Base-by-base conservation (phyloP, 2,329 filamentous ascomycete genomes). In the Cordyceps cicadae region DNA sequence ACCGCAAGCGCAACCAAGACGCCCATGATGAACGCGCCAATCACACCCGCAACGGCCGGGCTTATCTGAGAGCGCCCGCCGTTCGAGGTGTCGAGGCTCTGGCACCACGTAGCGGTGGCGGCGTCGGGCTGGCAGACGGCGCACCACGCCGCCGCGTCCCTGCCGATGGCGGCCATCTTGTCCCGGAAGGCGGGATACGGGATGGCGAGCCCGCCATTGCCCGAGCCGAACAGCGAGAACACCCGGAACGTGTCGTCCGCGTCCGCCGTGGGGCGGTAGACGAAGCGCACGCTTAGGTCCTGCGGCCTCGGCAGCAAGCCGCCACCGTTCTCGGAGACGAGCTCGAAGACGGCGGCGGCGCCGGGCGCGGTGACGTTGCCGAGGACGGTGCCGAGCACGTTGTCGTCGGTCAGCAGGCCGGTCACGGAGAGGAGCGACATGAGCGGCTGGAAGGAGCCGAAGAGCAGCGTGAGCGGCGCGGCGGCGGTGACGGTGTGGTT, bases 281-380 rank as follows among this genome's bases (percentile, higher is more conserved):
- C 69, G 68, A 86, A 83, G n/a, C 83, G 79, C 5, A 86, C 77
- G 61, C 71, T 76, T 17, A 85, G 71, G 21, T 80, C 73, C 11
- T 74, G 67, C 0, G 65, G 60, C 2, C 64, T 52, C 3, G 64
- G 49, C 11, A 12, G 12, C 11, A 2, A 12, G 12, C 12, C 12
- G 3, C 34, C 34, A 3, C 2, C 4, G 21, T 70, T 61, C 17
- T 70, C 64, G 12, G 72, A 70, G 39, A 77, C 70, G 19, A 86
- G 71, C 74, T 96, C 92, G 69, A 94, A 92, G 0, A 83, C 77
- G 80, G 96, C 87, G 46, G 84, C 81, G 1, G 86, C 87, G 0
- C 90, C 91, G 43, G 91, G 90, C 64, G 87, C 80, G 0, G 88
- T 86, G 15, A 85, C 62, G 2, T 62, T 64, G 3, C 69, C 68